Conservation (phyloP, 805 yeast species). For the Candida tallmaniae region DNA sequence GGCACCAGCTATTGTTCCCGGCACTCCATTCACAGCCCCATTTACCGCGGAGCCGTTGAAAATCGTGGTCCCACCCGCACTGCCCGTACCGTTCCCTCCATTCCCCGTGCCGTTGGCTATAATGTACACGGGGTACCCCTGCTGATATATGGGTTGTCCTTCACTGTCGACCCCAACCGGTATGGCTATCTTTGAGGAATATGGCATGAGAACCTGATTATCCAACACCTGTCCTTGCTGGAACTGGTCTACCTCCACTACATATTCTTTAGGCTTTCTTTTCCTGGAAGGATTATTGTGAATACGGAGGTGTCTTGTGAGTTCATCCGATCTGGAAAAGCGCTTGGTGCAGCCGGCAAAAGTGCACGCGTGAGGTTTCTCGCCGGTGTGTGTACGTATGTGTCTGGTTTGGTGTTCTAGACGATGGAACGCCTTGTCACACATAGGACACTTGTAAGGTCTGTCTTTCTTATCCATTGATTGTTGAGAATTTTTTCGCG, state of each 20-base stretch:
- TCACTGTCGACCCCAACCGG: conserved; percentile 28
- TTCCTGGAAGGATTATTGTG: conserved; percentile 59
- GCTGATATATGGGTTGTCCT: conserved; percentile 29
- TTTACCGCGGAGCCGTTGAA: too few relatives aligned
- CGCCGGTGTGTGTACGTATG: conserved; percentile 90
- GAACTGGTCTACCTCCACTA: conserved; percentile 4
- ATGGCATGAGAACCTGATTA: background rate
- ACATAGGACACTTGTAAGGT: conserved; percentile 81
- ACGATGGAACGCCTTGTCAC: conserved; percentile 83
- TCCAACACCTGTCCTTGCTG: too few relatives aligned
- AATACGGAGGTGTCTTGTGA: conserved; percentile 79
- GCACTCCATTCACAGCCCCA: too few relatives aligned
- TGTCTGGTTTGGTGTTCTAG: conserved; percentile 90
- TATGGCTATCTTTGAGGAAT: conserved; percentile 10
- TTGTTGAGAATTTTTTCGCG: too few relatives aligned
- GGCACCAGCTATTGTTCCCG: too few relatives aligned
- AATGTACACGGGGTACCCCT: conserved; percentile 34
- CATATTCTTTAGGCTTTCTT: conserved; percentile 25
- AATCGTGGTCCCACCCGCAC: background rate
- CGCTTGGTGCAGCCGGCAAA: conserved; percentile 81
- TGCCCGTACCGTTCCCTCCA: too few relatives aligned
- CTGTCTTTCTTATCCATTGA: conserved; percentile 37
- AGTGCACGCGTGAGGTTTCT: conserved; percentile 81
- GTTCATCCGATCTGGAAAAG: conserved; percentile 78
- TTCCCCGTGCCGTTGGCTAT: too few relatives aligned